Evolutionary conservation across 108 stramenopile species (phyloP).

Genomic region (Fragilariopsis cylindrus): DNA sequence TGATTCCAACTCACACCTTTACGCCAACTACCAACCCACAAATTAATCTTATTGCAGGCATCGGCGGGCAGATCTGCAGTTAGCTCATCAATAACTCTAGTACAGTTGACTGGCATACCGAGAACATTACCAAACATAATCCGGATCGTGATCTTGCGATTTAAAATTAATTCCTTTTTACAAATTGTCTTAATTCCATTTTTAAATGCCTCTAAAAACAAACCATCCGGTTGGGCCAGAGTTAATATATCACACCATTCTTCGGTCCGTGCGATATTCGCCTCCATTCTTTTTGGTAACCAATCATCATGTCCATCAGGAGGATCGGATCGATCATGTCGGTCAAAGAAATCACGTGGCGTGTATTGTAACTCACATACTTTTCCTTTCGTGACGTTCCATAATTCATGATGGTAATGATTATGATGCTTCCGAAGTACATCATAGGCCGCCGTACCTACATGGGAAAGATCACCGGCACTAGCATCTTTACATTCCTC

Average conservation of each 20-base stretch:
- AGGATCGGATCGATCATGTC: conserved; percentile 34
- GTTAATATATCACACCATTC: conserved; percentile 55
- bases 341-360: conserved; percentile 35
- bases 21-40: conserved; percentile 70
- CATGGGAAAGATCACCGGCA: conserved; percentile 42
- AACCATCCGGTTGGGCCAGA: conserved; percentile 57
- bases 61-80: conserved; percentile 55
- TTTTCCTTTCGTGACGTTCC: conserved; percentile 69
- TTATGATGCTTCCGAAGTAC: conserved; percentile 49
- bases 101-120: conserved; percentile 62
- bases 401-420: conserved; percentile 51
- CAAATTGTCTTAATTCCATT: conserved; percentile 41
- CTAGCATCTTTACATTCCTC: conserved; percentile 55
- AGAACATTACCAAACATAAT: conserved; percentile 67
- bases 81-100: conserved; percentile 35
- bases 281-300: conserved; percentile 49
- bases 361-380: conserved; percentile 50
- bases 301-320: conserved; percentile 49
- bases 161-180: conserved; percentile 8
- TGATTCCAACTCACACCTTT: conserved; percentile 65
- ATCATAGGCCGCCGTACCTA: conserved; percentile 54
- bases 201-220: conserved; percentile 47
- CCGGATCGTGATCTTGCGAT: conserved; percentile 42
- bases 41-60: conserved; percentile 41
- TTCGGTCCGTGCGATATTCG: conserved; percentile 43